Percentiles rank a stretch among this genome's conserved stretches.
Conservation (phyloP, 345 rosid species). For the Linum trigynum region DNA sequence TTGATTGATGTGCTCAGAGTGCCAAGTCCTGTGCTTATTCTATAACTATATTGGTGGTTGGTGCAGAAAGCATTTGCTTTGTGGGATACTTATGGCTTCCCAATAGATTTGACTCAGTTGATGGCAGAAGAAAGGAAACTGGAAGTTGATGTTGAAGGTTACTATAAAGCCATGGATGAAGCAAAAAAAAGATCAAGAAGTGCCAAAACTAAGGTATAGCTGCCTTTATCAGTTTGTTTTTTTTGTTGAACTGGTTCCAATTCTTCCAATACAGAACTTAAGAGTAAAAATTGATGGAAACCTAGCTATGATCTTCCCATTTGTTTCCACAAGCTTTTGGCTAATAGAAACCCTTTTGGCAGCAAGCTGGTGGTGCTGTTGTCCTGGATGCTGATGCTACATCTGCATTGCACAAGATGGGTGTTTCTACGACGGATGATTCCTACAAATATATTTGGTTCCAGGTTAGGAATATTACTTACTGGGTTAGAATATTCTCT, state of each 20-base stretch:
- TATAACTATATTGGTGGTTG: background rate
- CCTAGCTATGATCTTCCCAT: background rate
- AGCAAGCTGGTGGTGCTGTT: conserved; percentile 87
- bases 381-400: conserved; percentile 94
- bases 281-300: too few species aligned
- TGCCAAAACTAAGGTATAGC: conserved; percentile 70
- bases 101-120: conserved; percentile 91
- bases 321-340: conserved; percentile 2
- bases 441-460: conserved; percentile 72
- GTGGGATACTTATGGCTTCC: conserved; percentile 98
- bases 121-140: conserved; percentile 96
- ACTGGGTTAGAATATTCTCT: conserved; percentile 11
- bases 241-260: background rate
- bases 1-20: background rate
- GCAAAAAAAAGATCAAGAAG: conserved; percentile 88
- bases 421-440: conserved; percentile 60
- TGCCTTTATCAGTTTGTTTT: background rate
- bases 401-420: conserved; percentile 62
- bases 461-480: conserved; percentile 29
- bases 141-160: conserved; percentile 72
- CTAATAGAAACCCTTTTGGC: conserved; percentile 17
- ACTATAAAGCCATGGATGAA: conserved; percentile 73
- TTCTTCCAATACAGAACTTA: too few species aligned
- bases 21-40: background rate
- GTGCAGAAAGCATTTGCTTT: conserved; percentile 89